Base-by-base conservation (phyloP, 1,284 basidiomycete species). In the Tranzscheliella williamsii region DNA sequence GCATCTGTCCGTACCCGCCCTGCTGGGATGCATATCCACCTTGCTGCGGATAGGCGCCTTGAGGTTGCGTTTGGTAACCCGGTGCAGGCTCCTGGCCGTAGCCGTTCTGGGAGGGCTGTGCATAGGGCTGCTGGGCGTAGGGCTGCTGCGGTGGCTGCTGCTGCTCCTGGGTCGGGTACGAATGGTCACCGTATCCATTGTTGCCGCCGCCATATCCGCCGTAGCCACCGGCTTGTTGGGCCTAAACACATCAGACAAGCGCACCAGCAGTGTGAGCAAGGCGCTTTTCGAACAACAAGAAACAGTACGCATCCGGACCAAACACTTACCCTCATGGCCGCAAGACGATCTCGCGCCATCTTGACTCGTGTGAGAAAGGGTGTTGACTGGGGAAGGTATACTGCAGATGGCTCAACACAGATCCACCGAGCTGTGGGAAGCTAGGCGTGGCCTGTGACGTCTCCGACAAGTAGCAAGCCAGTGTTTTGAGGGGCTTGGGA, bases 121-220 rank as follows among this genome's bases (percentile, higher is more conserved):
- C n/a, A n/a, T n/a, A n/a, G 30, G 50, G 18, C 11, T 49, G 46
- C 30, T 67, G 54, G 12, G 30, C 43, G n/a, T 52, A 29, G n/a
- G 26, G 26, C n/a, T 29, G 26, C 26, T 29, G 26, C 9, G 8
- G 16, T 7, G 11, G 9, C 31, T 33, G 31, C 31, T 33, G 31
- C 16, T 39, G 54, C 51, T 76, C 71, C 48, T 72, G 74, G 24
- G 73, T 63, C 3, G 74, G 74, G 43, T 67, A 76, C 18, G 73
- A 66, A 44, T 76, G 74, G 32, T 76, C 74, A n/a, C 72, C 74
- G 31, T 76, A 76, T 24, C 74, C 74, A 39, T 75, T 73, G 68
- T 76, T 75, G 29, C 71, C 68, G 20, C 54, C 55, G 27, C 62
- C 58, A 21, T 64, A 62, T 16, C 70, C 72, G 34, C 71, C 70